Conservation (phyloP, 2,329 filamentous ascomycete species). For the Fusarium ambrosium region DNA sequence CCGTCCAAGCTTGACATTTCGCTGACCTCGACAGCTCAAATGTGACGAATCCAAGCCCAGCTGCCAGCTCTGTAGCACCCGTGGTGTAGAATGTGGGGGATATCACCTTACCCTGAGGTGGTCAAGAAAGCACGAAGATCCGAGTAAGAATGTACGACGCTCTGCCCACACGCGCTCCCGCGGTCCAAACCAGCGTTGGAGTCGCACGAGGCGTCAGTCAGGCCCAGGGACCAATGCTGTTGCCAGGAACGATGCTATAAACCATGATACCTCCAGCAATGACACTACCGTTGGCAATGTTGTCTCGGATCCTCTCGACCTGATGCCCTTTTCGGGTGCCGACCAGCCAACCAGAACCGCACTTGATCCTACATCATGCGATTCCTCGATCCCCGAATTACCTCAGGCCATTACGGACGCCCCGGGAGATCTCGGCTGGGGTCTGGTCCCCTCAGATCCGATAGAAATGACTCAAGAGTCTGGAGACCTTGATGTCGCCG, state of each 20-base stretch:
- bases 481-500: background rate
- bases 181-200: background rate
- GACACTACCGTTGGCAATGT: no score
- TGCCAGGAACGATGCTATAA: no score
- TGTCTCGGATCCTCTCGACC: no score
- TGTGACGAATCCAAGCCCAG: slow-evolving; percentile 43
- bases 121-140: slow-evolving; percentile 40
- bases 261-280: no score
- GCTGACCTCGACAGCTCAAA: slow-evolving; percentile 38
- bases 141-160: slow-evolving; percentile 16
- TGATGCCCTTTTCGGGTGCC: no score
- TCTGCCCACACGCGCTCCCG: slow-evolving; percentile 2
- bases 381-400: no score
- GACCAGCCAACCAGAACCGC: no score
- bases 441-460: slow-evolving; percentile 6
- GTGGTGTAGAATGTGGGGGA: slow-evolving; percentile 39
- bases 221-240: background rate
- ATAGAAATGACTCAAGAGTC: background rate
- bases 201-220: slow-evolving; percentile 15
- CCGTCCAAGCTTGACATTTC: background rate
- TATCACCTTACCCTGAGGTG: slow-evolving; percentile 39
- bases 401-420: no score
- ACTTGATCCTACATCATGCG: no score
- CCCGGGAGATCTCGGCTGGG: background rate
- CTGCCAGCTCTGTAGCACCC: slow-evolving; percentile 38